These are phyloP conservation scores for Crithidia expoeki DNA, from an alignment of 208 protist genomes.

Conservation along the genomic window DNA sequence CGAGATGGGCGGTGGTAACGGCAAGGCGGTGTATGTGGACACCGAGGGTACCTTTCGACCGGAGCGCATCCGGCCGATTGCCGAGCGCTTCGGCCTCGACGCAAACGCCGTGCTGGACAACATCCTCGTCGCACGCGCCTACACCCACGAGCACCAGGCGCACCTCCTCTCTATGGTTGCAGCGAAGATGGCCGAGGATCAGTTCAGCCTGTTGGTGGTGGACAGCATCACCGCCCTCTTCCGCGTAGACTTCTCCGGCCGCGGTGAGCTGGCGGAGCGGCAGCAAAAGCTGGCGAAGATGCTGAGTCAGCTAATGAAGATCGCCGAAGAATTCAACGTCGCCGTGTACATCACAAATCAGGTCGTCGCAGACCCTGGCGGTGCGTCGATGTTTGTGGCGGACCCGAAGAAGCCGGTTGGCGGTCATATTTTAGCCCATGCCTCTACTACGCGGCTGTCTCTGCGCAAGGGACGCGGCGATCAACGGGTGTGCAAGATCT, in stretches of 20 bases:
- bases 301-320: constrained; percentile 95
- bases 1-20: constrained; percentile 92
- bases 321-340: constrained; percentile 99
- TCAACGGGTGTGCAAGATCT: constrained; percentile 97
- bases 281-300: constrained; percentile 95
- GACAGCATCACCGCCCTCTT: constrained; percentile 99
- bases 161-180: constrained; percentile 91
- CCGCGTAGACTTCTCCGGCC: constrained; percentile 96
- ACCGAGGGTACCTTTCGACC: constrained; percentile 98
- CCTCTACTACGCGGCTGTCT: constrained; percentile 95
- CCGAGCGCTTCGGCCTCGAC: constrained; percentile 96
- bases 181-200: constrained; percentile 93
- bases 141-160: constrained; percentile 96
- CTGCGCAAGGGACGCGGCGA: constrained; percentile 97
- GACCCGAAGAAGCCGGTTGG: constrained; percentile 99
- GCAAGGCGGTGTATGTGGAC: constrained; percentile 97
- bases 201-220: constrained; percentile 95
- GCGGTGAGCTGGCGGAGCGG: constrained; percentile 97
- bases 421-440: constrained; percentile 98
- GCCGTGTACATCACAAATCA: constrained; percentile 99
- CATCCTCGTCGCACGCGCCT: constrained; percentile 97
- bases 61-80: constrained; percentile 97
- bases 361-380: constrained; percentile 98
- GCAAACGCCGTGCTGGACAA: constrained; percentile 94
- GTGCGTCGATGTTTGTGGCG: constrained; percentile 96